Conservation (phyloP, 192 early-diverging fungal species). For the Geranomyces variabilis region DNA sequence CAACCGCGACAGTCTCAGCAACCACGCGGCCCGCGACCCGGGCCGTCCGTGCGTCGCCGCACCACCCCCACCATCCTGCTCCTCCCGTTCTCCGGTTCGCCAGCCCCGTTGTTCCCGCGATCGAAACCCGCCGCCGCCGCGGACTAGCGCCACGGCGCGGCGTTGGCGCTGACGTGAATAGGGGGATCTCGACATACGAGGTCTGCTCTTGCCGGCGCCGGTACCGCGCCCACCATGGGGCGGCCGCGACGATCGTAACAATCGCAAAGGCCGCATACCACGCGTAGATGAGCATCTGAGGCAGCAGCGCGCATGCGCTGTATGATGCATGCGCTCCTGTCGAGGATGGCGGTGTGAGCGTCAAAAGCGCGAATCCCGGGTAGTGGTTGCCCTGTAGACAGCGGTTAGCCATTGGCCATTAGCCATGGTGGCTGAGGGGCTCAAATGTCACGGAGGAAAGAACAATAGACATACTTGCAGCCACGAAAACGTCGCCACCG, state of each 20-base stretch:
- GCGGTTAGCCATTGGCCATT: neutral
- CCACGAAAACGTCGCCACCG: constrained; percentile 57
- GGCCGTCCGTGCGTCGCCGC: no score
- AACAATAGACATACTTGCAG: constrained; percentile 29
- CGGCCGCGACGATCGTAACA: constrained; percentile 13
- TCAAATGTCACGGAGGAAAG: no score
- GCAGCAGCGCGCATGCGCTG: constrained; percentile 37
- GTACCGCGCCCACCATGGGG: neutral
- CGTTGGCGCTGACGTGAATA: constrained; percentile 1
- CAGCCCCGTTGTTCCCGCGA: no score
- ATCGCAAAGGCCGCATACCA: constrained; percentile 44
- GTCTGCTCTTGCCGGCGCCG: neutral
- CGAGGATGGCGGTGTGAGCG: constrained; percentile 21
- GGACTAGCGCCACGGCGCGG: no score
- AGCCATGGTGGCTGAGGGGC: no score
- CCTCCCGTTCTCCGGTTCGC: no score
- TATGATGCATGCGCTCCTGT: neutral
- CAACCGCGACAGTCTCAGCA: no score
- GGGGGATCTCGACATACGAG: constrained; percentile 2
- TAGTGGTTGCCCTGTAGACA: constrained; percentile 44
- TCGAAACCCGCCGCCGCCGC: no score
- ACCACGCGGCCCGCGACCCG: no score
- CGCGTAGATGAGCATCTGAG: constrained; percentile 46
- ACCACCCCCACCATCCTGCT: no score
- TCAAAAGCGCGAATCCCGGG: constrained; percentile 50